Base-by-base conservation (phyloP, 331 rosid genomes). In the Rosa hybrid region DNA sequence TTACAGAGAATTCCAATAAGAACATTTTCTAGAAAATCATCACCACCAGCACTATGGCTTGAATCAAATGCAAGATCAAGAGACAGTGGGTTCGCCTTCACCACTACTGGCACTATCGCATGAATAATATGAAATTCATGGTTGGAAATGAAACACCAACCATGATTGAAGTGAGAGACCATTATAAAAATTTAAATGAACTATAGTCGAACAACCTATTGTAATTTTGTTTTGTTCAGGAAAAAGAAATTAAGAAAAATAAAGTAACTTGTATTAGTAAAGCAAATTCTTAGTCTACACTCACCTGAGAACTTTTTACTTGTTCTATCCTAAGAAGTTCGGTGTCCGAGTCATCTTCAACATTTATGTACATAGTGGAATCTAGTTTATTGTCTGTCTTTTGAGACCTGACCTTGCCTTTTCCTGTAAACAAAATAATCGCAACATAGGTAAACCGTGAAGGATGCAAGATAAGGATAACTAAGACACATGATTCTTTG, bases 361-460 rank as follows among this genome's bases (percentile, higher is more conserved):
- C 81, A 60, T 74, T 81, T 75, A 21, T 56, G 74, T 60, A 50
- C 83, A 78, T 65, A 72, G 69, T 72, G 77, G 85, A 89, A 80
- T 81, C 84, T 80, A 85, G 68, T 77, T 81, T 48, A 56, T 79
- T 71, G 17, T 54, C 86, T 78, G 84, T 74, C 69, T 74, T 79
- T 79, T 72, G 93, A 81, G 83, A 88, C 83, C 82, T 77, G 76
- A 71, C 88, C 79, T 81, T 80, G 89, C 88, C 72, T 85, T 86
- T 84, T 77, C 89, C 99, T 95, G 87, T 74, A 86, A 65, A 76
- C 44, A 77, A 80, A 77, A 74, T 60, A 63, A 83, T 71, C 71
- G 38, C 20, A 78, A 57, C 59, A 65, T 34, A 53, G 0, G 41
- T 59, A 44, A 78, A 73, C 21, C 50, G 6, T 72, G 39, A 67